Evolutionary conservation across 1,284 basidiomycete species (phyloP).

Genomic region (Cutaneotrichosporon cutaneum): DNA sequence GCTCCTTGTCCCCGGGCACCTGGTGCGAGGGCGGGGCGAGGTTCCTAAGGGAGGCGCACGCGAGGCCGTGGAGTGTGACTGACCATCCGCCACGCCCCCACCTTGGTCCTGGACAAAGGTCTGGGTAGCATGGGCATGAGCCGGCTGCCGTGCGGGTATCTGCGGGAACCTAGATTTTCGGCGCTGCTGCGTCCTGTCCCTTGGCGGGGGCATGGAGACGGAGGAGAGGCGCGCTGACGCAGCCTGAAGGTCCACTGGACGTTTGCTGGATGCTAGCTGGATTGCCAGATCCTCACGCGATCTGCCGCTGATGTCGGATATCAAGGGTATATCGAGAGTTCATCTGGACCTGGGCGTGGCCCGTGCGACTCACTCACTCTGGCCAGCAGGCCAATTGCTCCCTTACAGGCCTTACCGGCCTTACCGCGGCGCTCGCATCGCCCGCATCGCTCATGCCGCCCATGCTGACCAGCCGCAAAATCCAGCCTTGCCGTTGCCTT

Average conservation of each 20-base stretch:
- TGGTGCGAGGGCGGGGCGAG: not conserved
- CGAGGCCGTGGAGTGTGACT: not conserved
- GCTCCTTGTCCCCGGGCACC: no score
- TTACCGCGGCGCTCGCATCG: no score
- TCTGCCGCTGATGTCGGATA: no score
- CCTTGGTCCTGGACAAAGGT: no score
- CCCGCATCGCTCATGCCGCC: no score
- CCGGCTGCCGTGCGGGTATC: constrained; percentile 13
- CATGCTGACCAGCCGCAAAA: not conserved
- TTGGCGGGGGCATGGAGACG: constrained; percentile 14
- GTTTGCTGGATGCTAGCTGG: not conserved
- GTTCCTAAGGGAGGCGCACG: not conserved
- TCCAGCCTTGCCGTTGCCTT: not conserved
- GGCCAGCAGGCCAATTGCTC: no score
- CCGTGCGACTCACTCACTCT: no score
- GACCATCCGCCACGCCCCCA: no score
- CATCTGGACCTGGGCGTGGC: no score
- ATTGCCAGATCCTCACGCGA: no score
- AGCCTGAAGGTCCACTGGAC: constrained; percentile 19
- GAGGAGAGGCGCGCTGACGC: constrained; percentile 19
- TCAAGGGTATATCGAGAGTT: no score
- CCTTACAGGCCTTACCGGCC: not conserved
- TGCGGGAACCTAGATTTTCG: not conserved
- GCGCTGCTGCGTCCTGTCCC: no score
- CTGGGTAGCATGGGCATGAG: not conserved